Evolutionary conservation across 768 basidiomycete genomes (phyloP).

Genomic region (Imleria badia): DNA sequence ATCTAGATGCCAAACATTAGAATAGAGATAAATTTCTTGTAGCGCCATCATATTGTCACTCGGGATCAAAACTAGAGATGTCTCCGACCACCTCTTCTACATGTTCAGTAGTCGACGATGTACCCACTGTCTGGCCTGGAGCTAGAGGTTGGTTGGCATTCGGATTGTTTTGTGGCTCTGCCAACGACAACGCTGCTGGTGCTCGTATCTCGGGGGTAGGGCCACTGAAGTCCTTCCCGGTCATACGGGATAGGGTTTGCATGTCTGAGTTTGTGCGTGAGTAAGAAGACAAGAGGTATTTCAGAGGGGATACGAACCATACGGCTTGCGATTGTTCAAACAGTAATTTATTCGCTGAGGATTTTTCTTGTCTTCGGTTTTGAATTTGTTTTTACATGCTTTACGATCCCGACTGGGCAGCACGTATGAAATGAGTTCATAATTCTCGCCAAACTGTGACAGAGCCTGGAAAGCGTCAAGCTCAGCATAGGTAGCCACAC

Average conservation of each 20-base stretch:
- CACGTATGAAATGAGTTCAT: slow-evolving; percentile 85
- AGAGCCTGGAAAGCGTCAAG: slow-evolving; percentile 59
- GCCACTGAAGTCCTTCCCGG: slow-evolving; percentile 83
- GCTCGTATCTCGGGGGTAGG: slow-evolving; percentile 69
- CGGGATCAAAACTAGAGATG: slow-evolving; percentile 23
- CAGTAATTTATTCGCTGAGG: slow-evolving; percentile 71
- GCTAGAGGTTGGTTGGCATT: not conserved
- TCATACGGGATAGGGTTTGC: slow-evolving; percentile 70
- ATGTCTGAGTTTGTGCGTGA: slow-evolving; percentile 50
- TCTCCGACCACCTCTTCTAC: slow-evolving; percentile 33
- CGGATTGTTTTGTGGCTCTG: slow-evolving; percentile 17
- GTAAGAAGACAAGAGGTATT: not conserved
- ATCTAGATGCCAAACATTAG: not conserved
- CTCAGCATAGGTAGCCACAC: not conserved
- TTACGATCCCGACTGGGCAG: slow-evolving; percentile 84
- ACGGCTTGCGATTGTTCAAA: slow-evolving; percentile 72
- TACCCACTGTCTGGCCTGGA: slow-evolving; percentile 23
- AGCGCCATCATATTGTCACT: slow-evolving; percentile 4
- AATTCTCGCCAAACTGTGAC: slow-evolving; percentile 88
- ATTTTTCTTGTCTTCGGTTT: slow-evolving; percentile 83
- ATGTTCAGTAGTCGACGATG: slow-evolving; percentile 34
- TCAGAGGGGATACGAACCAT: slow-evolving; percentile 49
- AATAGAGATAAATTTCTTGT: not conserved
- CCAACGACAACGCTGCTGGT: slow-evolving; percentile 35
- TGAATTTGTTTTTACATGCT: slow-evolving; percentile 93